Evolutionary conservation across 1,139 yeast genomes (phyloP), one percentile per base, ranked within the genome.

Genomic region (Taphrina deformans): DNA sequence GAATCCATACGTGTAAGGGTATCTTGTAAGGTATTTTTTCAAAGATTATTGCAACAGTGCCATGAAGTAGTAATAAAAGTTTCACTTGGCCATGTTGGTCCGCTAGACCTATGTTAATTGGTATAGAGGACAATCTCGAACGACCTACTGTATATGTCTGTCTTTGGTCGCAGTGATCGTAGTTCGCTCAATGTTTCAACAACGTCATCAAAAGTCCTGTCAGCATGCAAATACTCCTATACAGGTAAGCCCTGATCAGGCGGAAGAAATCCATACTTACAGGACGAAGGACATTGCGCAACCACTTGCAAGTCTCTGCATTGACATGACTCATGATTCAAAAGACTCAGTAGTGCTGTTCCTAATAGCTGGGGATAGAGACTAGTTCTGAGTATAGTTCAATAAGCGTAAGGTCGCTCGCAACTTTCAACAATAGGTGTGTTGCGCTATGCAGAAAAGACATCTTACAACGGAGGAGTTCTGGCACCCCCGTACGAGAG

Each of bases 1-100:
- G 96, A 1, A 92, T 73, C 96, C 96, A 91, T 2, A 91, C 76
- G 67, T 85, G 85, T 12, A 89, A 73, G 0, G 92, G 91, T n/a
- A 85, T 79, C 24, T 77, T 73, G 63, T 78, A 76, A 0, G 73
- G 71, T 5, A 73, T 71, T 68, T 74, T 70, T 16, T 72, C 72
- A 41, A 77, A 75, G 6, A 66, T 55, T 0, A 77, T 73, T 0
- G 82, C 80, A 2, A 86, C 70, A 1, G 81, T 78, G 0, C 96
- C 96, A 70, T 80, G 81, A 1, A 91, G 70, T 68, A 87, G 86
- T 16, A 90, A 76, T 61, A 90, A 77, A 29, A 91, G 78, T 38
- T 80, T 79, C 0, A 88, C 79, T 12, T 74, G 75, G 1, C 97
- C 97, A 0, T 78, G 71, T 23, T 79, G 80, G 60, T 83, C 78